Evolutionary conservation across 305 asterid species (phyloP).

Genomic region (Petunia hybrid): DNA sequence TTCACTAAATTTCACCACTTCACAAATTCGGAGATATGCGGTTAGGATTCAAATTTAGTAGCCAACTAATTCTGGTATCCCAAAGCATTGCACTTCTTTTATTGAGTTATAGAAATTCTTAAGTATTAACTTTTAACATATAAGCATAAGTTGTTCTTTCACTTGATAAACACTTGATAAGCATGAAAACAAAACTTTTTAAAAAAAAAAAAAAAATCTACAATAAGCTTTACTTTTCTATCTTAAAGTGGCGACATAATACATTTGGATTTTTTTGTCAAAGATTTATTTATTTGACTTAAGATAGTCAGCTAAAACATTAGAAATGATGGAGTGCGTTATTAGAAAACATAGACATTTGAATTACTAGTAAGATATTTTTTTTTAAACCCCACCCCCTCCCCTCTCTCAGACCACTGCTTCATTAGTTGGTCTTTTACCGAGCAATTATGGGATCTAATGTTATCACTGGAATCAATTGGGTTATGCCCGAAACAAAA

Average conservation of each 20-base stretch:
- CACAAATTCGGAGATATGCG: not conserved
- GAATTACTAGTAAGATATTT: not conserved
- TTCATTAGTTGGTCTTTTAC: no score
- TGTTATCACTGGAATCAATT: no score
- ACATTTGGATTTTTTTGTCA: not conserved
- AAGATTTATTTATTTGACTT: not conserved
- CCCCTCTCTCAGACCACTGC: no score
- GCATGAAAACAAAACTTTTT: not conserved
- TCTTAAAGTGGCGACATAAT: not conserved
- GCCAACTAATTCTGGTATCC: not conserved
- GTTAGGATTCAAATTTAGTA: not conserved
- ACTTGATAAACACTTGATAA: not conserved
- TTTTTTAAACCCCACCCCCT: no score
- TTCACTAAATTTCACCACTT: slow-evolving; percentile 10
- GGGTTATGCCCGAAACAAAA: no score
- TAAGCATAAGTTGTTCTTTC: not conserved
- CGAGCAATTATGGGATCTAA: no score
- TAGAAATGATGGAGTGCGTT: not conserved
- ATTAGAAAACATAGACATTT: not conserved
- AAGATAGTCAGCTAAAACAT: not conserved
- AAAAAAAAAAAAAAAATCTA: not conserved
- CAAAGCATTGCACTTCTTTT: not conserved
- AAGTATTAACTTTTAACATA: not conserved
- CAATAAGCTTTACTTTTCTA: not conserved
- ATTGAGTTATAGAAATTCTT: not conserved